These are phyloP conservation scores for Linum usitatissimum DNA, from an alignment of 345 rosid genomes.

Conservation along the genomic window DNA sequence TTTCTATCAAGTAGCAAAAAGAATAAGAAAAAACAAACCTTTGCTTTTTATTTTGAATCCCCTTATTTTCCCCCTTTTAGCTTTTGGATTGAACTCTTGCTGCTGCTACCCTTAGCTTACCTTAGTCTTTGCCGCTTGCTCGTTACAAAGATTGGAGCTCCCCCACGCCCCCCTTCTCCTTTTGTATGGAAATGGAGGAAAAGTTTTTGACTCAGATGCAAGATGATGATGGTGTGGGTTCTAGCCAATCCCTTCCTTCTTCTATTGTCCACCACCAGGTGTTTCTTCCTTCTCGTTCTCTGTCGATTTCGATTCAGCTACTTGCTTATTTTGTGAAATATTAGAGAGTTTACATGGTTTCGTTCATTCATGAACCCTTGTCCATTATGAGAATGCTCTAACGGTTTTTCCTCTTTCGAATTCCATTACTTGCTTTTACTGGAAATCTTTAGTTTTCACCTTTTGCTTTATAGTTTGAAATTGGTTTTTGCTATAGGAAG, in stretches of 20 bases:
- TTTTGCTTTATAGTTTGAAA: neutral
- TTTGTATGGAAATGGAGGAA: constrained; percentile 21
- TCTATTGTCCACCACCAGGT: constrained; percentile 18
- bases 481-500: neutral
- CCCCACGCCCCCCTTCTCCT: constrained; percentile 8
- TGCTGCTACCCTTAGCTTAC: neutral
- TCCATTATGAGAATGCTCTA: too few species aligned
- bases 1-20: neutral
- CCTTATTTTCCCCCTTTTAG: neutral
- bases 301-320: neutral
- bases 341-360: neutral
- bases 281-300: neutral
- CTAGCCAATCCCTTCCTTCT: constrained; percentile 11
- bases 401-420: too few species aligned
- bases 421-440: neutral
- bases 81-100: too few species aligned
- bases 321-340: neutral
- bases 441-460: neutral
- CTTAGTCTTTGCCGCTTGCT: neutral
- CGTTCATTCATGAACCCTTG: too few species aligned
- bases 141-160: neutral
- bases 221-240: constrained; percentile 3
- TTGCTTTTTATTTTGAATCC: neutral
- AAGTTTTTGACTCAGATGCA: constrained; percentile 13
- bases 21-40: neutral